Evolutionary conservation across 306 rosid genomes (phyloP).

Genomic region (Argentina anserina): DNA sequence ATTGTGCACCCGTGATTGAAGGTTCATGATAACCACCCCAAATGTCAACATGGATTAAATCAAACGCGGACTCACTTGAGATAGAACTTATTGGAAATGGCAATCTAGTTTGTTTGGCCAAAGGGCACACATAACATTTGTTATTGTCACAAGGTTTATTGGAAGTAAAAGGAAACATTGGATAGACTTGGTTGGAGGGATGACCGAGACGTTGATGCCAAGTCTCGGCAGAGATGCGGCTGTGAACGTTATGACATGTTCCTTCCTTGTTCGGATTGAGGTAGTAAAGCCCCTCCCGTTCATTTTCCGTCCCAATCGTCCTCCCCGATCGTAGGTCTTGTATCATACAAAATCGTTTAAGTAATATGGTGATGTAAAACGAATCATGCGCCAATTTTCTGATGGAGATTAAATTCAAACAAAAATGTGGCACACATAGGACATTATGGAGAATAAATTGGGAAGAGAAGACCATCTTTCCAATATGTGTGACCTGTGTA

Average conservation of each 20-base stretch:
- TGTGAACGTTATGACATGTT: background rate
- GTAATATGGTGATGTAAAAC: background rate
- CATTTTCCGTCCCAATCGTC: background rate
- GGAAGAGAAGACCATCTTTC: background rate
- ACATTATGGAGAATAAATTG: background rate
- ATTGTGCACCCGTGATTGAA: too few species aligned
- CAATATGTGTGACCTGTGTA: background rate
- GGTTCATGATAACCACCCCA: too few species aligned
- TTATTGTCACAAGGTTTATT: too few species aligned
- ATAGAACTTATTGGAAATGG: too few species aligned
- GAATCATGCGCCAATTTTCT: background rate
- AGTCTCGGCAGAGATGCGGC: too few species aligned
- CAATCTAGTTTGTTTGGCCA: too few species aligned
- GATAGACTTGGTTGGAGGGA: too few species aligned
- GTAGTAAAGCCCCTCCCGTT: background rate
- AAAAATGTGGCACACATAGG: background rate
- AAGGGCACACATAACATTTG: too few species aligned
- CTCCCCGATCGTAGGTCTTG: background rate
- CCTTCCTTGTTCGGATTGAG: background rate
- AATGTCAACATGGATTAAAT: too few species aligned
- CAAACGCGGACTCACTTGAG: too few species aligned
- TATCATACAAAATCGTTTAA: background rate
- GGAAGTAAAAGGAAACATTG: too few species aligned
- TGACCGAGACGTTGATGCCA: too few species aligned
- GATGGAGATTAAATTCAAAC: background rate